Conservation (phyloP, 2,329 filamentous ascomycete genomes). For the Hypoxylon sp. region DNA sequence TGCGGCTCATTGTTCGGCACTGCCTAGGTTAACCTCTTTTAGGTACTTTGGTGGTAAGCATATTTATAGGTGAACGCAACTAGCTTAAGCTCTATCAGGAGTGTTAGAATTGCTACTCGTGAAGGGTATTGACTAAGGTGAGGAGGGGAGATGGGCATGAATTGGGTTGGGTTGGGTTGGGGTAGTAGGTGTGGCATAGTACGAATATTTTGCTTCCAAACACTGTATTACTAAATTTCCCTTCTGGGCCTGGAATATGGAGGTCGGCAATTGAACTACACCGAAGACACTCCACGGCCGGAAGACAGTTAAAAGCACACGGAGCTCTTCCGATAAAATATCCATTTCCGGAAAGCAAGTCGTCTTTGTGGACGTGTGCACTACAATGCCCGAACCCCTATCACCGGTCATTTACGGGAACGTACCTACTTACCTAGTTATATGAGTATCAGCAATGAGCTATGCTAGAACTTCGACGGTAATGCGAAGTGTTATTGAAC, state of each 20-base stretch:
- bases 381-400: not conserved
- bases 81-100: not conserved
- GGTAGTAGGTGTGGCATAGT: slow-evolving; percentile 1
- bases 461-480: too few relatives aligned
- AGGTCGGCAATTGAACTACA: not conserved
- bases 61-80: not conserved
- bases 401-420: not conserved
- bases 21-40: too few relatives aligned
- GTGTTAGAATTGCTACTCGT: not conserved
- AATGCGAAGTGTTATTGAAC: too few relatives aligned
- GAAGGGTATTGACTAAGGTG: not conserved
- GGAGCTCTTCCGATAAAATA: not conserved
- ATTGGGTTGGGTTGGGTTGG: not conserved
- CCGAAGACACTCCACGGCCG: slow-evolving; percentile 2
- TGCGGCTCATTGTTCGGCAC: too few relatives aligned
- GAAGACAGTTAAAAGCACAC: not conserved
- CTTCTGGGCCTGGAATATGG: not conserved
- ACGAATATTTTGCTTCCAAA: not conserved
- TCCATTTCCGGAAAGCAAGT: not conserved
- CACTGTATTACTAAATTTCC: not conserved
- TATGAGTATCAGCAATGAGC: too few relatives aligned
- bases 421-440: too few relatives aligned
- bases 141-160: not conserved
- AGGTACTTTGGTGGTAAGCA: not conserved
- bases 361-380: not conserved